Evolutionary conservation across 495 filamentous ascomycete species (phyloP), one percentile per base, ranked within the genome.

Genomic region (Parathielavia appendiculata): DNA sequence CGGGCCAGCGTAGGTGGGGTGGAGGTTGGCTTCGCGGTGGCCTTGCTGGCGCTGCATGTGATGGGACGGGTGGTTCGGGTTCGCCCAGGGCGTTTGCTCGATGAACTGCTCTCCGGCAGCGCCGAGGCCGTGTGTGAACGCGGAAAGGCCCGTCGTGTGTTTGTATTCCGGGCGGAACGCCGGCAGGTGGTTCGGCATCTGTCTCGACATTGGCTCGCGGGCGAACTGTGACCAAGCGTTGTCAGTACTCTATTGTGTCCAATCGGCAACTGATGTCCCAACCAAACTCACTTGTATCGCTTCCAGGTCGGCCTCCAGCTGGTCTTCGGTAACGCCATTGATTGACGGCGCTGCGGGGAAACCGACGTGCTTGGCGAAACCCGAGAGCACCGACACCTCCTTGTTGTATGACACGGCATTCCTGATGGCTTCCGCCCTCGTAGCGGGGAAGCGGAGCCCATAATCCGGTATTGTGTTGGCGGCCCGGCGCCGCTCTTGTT

Each of bases 341-440:
- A 98, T 83, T 12, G 85, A 79, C 19, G 93, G 93, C n/a, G 92
- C 92, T 35, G 92, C 92, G 30, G 93, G 93, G 72, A 97, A 97
- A 22, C 93, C 93, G 51, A 95, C 83, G 71, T 96, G 89, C 70
- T 96, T 96, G 8, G 91, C 90, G 56, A 97, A 81, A 19, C 93
- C 92, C 9, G 91, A 86, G 56, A 98, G 80, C 14, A 96, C 80
- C 7, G 90, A 92, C 5, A 98, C 91, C 69, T 98, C 93, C 63
- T 86, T 86, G 70, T 96, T 97, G 71, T 96, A 96, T 45, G 89
- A 86, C 41, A 88, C 80, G 64, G 93, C 93, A 54, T 90, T 85
- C 56, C 77, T 78, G 56, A 90, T 83, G 67, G 88, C 90, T 63
- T 87, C 85, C 57, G 83, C 79, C 56, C 84, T 82, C 43, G 83